These are phyloP conservation scores for Neurospora sp. DNA, from an alignment of 495 filamentous ascomycete species.

Conservation along the genomic window DNA sequence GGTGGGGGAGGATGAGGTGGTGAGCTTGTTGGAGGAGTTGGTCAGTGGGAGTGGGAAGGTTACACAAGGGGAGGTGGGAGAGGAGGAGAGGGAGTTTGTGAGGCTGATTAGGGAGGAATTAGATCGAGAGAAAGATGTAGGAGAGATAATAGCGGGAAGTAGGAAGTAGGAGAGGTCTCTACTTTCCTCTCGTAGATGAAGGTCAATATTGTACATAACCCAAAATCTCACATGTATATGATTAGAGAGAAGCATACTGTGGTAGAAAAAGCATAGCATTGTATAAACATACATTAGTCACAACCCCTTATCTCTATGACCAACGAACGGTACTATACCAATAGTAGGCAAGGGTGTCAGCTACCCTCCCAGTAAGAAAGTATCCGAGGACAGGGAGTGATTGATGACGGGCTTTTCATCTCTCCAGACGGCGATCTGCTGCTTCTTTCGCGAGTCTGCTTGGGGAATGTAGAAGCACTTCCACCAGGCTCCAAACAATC, in stretches of 20 bases:
- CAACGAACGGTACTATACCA: neutral
- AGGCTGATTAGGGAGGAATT: neutral
- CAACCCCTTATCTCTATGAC: neutral
- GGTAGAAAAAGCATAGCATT: neutral
- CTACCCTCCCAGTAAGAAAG: neutral
- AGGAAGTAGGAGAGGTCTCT: neutral
- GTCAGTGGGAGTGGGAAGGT: neutral
- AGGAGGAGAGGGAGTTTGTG: slow-evolving; percentile 13
- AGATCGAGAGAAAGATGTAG: neutral
- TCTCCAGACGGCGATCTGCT: neutral
- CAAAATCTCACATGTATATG: neutral
- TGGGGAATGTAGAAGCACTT: too few species aligned
- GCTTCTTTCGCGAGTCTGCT: too few species aligned
- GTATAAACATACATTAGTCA: neutral
- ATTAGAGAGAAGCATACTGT: neutral
- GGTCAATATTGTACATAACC: neutral
- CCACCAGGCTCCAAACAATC: too few species aligned
- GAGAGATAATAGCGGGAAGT: neutral
- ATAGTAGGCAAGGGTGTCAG: neutral
- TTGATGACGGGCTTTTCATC: neutral
- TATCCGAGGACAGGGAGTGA: neutral
- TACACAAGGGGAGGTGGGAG: neutral
- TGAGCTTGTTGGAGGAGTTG: slow-evolving; percentile 11
- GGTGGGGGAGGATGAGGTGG: slow-evolving; percentile 8
- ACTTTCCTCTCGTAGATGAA: neutral